A percentile compares a stretch with the other conserved stretches of the same genome.
Evolutionary conservation across 345 rosid species (phyloP).

Genomic region (Raphanus raphanistrum): DNA sequence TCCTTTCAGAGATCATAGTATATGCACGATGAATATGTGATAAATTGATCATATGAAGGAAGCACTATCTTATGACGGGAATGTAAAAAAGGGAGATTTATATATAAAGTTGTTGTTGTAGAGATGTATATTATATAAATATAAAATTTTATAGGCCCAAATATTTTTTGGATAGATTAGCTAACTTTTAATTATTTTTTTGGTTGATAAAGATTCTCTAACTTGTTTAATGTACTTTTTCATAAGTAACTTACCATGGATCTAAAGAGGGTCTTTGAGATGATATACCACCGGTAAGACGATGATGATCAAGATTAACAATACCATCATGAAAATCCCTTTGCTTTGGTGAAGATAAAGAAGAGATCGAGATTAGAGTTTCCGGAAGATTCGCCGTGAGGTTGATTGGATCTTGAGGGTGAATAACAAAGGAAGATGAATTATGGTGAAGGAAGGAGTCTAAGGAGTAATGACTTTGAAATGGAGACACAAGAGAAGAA

Average conservation of each 20-base stretch:
- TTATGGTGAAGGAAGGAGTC: constrained; percentile 29
- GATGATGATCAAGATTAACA: constrained; percentile 27
- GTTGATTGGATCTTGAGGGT: constrained; percentile 43
- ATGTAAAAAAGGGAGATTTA: neutral
- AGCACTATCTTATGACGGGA: neutral
- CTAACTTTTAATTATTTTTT: neutral
- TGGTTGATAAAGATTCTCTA: neutral
- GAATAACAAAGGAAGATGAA: constrained; percentile 20
- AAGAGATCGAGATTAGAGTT: constrained; percentile 58
- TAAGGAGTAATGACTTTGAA: constrained; percentile 25
- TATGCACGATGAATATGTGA: neutral
- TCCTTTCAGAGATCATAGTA: neutral
- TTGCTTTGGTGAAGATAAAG: constrained; percentile 43
- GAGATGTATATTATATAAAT: neutral
- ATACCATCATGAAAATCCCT: constrained; percentile 30
- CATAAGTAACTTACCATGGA: constrained; percentile 56
- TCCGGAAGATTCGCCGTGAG: constrained; percentile 47
- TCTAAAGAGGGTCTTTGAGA: constrained; percentile 61
- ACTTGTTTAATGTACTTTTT: neutral
- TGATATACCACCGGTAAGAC: constrained; percentile 35
- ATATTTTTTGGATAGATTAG: neutral
- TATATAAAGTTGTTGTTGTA: neutral
- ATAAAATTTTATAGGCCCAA: neutral
- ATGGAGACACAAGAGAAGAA: constrained; percentile 30
- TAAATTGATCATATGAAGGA: neutral